Evolutionary conservation across 2,329 filamentous ascomycete genomes (phyloP).

Genomic region (Arthrobotrys iridis): DNA sequence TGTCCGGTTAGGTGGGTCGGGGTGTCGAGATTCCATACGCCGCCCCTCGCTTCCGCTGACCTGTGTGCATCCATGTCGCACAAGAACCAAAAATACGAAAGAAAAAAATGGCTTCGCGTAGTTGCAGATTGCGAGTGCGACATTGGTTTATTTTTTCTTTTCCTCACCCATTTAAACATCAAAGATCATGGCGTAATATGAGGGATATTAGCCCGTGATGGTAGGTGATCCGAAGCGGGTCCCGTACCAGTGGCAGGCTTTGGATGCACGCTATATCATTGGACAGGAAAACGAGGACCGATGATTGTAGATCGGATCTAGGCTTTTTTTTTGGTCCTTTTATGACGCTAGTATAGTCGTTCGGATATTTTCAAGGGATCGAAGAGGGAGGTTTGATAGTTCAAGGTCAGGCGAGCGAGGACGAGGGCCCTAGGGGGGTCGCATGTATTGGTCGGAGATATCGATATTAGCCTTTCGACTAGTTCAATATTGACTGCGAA

Average conservation of each 20-base stretch:
- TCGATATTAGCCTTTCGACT: no score
- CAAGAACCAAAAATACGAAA: not conserved
- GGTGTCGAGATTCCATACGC: not conserved
- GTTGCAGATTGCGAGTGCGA: conserved; percentile 23
- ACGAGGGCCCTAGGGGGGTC: no score
- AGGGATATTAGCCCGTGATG: conserved; percentile 35
- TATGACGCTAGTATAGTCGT: no score
- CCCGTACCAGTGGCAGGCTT: conserved; percentile 13
- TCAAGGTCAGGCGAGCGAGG: conserved; percentile 26
- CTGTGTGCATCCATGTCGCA: conserved; percentile 12
- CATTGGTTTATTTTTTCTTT: not conserved
- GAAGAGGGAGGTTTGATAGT: not conserved
- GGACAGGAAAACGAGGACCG: conserved; percentile 21
- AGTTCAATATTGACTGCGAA: not conserved
- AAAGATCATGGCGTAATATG: no score
- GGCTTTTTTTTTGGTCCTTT: not conserved
- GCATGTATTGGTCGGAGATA: not conserved
- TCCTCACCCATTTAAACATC: no score
- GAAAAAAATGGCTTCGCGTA: not conserved
- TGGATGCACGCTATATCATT: conserved; percentile 2
- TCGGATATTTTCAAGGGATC: not conserved
- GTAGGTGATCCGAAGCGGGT: conserved; percentile 42
- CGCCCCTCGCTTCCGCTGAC: conserved; percentile 26
- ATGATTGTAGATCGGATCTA: conserved; percentile 16
- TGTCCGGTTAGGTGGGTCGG: not conserved